Evolutionary conservation across 805 yeast genomes (phyloP), one percentile per base, ranked within the genome.

Genomic region (Zygoascus biomembranicola): DNA sequence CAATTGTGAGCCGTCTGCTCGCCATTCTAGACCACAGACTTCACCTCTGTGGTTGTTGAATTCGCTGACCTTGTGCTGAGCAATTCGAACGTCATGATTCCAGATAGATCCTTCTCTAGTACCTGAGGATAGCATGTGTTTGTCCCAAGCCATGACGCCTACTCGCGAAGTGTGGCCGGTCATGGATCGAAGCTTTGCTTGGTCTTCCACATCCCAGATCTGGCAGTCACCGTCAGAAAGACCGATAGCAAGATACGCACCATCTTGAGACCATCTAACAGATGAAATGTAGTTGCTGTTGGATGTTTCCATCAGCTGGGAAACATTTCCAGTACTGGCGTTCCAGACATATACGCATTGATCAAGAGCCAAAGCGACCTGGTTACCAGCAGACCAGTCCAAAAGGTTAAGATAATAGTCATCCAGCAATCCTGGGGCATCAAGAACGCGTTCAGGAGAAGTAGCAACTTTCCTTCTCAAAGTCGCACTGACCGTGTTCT

Each of bases 391-490:
- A 8, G 97, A 90, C 98, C 99, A 94, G 56, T 90, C 81, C 51
- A 94, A 68, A 43, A 92, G 73, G 64, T 90, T 90, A 52, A 90
- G 75, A 67, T 92, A 94, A 68, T 90, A 94, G 71, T 94, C 99
- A 68, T 94, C 96, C 20, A 85, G 77, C 54, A 90, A 77, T 0
- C 96, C 97, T 0, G 99, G 99, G 0, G 98, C 99, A 70, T 94
- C 99, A 43, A 94, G 74, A 1, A 94, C 95, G 58, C 96, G 78
- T 59, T 88, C 96, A 1, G 99, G 98, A 35, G 88, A 87, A 0
- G 88, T 81, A 26, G 95, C 88, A 47, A 94, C 77, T 61, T 82
- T 84, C 59, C 95, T 64, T 55, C 66, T 58, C 61, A 66, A 43
- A 63, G 68, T 57, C 1, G 72, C 66, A 43, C 56, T 58, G 37